Base-by-base conservation (phyloP, 2,329 filamentous ascomycete genomes). In the Pseudofabraea citricarpa region DNA sequence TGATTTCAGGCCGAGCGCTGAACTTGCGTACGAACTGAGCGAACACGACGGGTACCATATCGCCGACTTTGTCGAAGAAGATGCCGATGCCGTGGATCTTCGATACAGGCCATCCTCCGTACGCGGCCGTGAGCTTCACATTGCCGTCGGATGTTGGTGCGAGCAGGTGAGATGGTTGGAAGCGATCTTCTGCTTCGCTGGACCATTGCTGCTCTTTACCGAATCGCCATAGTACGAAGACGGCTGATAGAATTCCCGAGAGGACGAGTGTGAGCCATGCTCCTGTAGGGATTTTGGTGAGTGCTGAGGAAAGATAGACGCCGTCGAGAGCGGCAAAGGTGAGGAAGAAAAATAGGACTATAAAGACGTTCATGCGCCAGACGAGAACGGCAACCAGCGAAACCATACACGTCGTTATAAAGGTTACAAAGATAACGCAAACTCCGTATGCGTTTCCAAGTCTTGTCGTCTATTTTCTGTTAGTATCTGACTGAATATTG, bases 391-490 rank as follows among this genome's bases (percentile, higher is more conserved):
- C 81, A 2, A 85, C 82, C 1, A 90, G 67, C 0, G 83, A 75
- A 2, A 88, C 81, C 73, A 91, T 81, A 60, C 76, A 83, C 0
- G 85, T 90, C 43, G 83, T 84, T 56, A 90, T 81, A 59, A 90
- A 87, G 0, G 85, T 87, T 33, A 90, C 86, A 38, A 87, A 77
- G 54, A 90, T 87, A 58, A 90, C 86, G 52, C 86, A 90, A 6
- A 87, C 81, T 29, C 86, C 85, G 54, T 90, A 90, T 0, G 85
- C 85, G 54, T 88, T 80, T 19, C 85, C 85, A 0, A 89, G 72
- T 43, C 72, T 72, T 1, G 80, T 85, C 1, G 83, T 85, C 72
- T 79, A 46, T 20, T 39, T 21, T 18, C 9, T 40, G 23, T 47
- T 29, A 45, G 45, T 27, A 32, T 22, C n/a, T 8, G 6, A 18